These are phyloP conservation scores for Fusarium abutilonis DNA, from an alignment of 2,329 filamentous ascomycete species.

Conservation along the genomic window DNA sequence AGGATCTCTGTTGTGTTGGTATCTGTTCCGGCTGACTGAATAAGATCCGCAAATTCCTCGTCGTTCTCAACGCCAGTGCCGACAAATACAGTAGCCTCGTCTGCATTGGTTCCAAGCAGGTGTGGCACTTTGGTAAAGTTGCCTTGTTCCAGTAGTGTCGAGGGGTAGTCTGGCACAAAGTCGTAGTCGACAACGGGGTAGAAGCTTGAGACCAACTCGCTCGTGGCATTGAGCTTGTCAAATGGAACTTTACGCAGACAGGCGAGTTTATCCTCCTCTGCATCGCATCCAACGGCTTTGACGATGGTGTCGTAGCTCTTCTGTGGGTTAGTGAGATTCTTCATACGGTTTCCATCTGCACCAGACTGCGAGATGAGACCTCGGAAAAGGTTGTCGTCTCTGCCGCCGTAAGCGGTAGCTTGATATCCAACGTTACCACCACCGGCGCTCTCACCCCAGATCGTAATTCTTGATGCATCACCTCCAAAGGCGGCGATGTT, in stretches of 20 bases:
- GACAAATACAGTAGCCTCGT: constrained; percentile 69
- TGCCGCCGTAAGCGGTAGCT: constrained; percentile 60
- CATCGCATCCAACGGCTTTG: constrained; percentile 39
- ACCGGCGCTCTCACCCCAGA: constrained; percentile 59
- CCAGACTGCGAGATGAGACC: constrained; percentile 63
- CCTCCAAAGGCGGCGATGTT: constrained; percentile 58
- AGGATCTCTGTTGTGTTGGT: constrained; percentile 22
- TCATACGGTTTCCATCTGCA: constrained; percentile 45
- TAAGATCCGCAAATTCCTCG: constrained; percentile 13
- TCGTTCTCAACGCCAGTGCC: constrained; percentile 52
- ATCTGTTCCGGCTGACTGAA: constrained; percentile 16
- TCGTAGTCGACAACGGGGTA: constrained; percentile 49
- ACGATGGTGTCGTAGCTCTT: constrained; percentile 39
- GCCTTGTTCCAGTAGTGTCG: constrained; percentile 64
- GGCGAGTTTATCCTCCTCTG: constrained; percentile 38
- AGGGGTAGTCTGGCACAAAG: constrained; percentile 54
- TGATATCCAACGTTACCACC: constrained; percentile 60
- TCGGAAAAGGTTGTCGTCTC: constrained; percentile 64
- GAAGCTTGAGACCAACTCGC: constrained; percentile 22
- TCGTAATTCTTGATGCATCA: constrained; percentile 56
- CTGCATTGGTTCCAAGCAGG: constrained; percentile 69
- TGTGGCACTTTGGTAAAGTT: constrained; percentile 72
- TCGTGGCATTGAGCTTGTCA: constrained; percentile 37
- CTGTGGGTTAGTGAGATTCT: constrained; percentile 24
- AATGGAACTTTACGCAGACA: constrained; percentile 46